These are phyloP conservation scores for Suillus clintonianus DNA, from an alignment of 768 basidiomycete genomes.

Conservation along the genomic window DNA sequence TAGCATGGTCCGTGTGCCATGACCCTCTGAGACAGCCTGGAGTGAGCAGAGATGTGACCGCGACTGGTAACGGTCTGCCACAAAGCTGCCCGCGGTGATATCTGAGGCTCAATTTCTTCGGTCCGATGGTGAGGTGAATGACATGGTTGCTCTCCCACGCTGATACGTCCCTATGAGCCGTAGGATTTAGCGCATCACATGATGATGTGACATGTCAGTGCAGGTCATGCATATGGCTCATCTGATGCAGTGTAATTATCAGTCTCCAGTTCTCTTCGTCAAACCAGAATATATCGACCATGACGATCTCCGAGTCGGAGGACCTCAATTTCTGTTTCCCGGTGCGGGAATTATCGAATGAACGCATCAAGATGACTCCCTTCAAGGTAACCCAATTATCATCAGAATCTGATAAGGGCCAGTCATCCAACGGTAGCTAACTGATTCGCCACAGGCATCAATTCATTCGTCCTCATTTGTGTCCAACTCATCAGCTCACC, in stretches of 20 bases:
- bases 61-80: too few species aligned
- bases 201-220: too few species aligned
- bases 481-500: slow-evolving; percentile 27
- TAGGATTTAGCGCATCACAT: background rate
- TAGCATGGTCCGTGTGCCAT: background rate
- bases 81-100: background rate
- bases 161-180: background rate
- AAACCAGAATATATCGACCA: background rate
- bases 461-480: slow-evolving; percentile 43
- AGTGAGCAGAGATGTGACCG: background rate
- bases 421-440: background rate
- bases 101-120: background rate
- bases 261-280: background rate
- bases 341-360: slow-evolving; percentile 45
- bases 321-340: slow-evolving; percentile 53
- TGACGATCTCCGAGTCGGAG: background rate
- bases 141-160: background rate
- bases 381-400: slow-evolving; percentile 39
- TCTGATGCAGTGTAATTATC: background rate
- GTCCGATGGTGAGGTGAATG: background rate
- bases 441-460: slow-evolving; percentile 33
- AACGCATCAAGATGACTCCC: slow-evolving; percentile 46
- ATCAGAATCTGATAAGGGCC: background rate
- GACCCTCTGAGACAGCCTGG: background rate
- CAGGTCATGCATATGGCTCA: too few species aligned